Base-by-base conservation (phyloP, 345 rosid species). In the Tarenaya hassleriana region DNA sequence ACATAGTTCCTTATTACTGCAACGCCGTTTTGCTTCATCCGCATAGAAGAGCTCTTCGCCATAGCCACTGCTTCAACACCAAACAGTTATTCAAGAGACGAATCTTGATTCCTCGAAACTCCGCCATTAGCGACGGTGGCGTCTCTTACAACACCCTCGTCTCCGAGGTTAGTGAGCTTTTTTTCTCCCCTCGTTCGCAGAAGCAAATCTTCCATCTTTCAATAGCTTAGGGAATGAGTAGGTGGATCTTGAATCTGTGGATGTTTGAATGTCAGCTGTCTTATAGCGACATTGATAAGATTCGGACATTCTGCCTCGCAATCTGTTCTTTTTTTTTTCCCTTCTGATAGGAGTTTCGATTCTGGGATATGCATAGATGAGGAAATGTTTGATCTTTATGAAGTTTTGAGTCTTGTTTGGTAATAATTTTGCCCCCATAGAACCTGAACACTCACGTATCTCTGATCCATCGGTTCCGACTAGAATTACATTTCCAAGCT, bases 131-230 rank as follows among this genome's bases (percentile, higher is more conserved):
- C 40, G 68, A 52, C 65, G 61, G 50, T 24, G 41, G 52, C 35
- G 51, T 79, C 8, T 64, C 77, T 9, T 73, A 63, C 72, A 79
- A 62, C 41, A 67, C 83, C 10, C 66, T 89, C 46, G 79, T 89
- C 32, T 76, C 86, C 11, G 83, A 89, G 97, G 95, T 89, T 17
- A 32, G 14, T 13, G 0, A 40, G 18, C 13, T 31, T 16, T 12
- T 19, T 4, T 18, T 14, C n/a, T 8, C 7, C 44, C 4, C 13
- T 47, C 9, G 4, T 7, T 7, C 1, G 34, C 2, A 7, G 11
- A 49, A 1, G 47, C n/a, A 18, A 7, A 34, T 34, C 32, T 13
- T 34, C 39, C 8, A 10, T 10, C 18, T 19, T 20, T 20, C 27
- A 11, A 16, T 8, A 20, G 16, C 34, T 41, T 60, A 4, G 21